These are phyloP conservation scores for Stachybotrys chartarum DNA, from an alignment of 2,329 filamentous ascomycete genomes.

Conservation along the genomic window DNA sequence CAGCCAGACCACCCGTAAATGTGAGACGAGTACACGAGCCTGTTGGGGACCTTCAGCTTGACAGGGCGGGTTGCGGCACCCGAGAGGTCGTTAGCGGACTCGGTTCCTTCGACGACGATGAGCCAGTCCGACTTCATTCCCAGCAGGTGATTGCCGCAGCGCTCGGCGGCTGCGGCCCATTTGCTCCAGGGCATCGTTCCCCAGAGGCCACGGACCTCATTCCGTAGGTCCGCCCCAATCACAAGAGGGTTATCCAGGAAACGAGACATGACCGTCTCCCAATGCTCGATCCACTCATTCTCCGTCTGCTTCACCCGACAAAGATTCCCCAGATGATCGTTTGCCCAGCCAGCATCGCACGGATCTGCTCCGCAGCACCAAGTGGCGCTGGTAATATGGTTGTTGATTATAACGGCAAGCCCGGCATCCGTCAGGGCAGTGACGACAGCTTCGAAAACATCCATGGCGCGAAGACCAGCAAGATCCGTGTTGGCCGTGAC, in stretches of 20 bases:
- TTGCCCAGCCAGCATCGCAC: conserved; percentile 61
- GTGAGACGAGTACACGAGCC: conserved; percentile 61
- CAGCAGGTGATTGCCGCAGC: conserved; percentile 53
- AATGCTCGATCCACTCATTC: conserved; percentile 59
- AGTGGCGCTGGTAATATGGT: conserved; percentile 61
- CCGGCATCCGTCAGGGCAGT: conserved; percentile 53
- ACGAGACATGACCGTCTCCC: conserved; percentile 56
- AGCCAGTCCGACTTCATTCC: conserved; percentile 56
- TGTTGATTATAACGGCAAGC: conserved; percentile 59
- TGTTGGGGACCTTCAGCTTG: conserved; percentile 43
- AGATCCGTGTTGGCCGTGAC: conserved; percentile 56
- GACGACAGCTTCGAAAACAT: conserved; percentile 53
- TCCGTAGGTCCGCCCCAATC: conserved; percentile 59
- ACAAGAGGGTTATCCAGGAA: conserved; percentile 53
- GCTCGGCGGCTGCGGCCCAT: conserved; percentile 59
- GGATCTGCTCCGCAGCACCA: conserved; percentile 65
- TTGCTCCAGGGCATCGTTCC: conserved; percentile 60
- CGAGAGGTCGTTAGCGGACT: conserved; percentile 58
- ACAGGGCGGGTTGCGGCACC: conserved; percentile 50
- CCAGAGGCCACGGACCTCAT: conserved; percentile 63
- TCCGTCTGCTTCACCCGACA: conserved; percentile 58
- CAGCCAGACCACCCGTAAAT: conserved; percentile 66
- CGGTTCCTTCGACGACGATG: conserved; percentile 60
- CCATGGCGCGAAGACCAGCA: conserved; percentile 47
- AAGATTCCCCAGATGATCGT: conserved; percentile 52